These are phyloP conservation scores for Moringa oleifera DNA, from an alignment of 345 rosid species.

Conservation along the genomic window DNA sequence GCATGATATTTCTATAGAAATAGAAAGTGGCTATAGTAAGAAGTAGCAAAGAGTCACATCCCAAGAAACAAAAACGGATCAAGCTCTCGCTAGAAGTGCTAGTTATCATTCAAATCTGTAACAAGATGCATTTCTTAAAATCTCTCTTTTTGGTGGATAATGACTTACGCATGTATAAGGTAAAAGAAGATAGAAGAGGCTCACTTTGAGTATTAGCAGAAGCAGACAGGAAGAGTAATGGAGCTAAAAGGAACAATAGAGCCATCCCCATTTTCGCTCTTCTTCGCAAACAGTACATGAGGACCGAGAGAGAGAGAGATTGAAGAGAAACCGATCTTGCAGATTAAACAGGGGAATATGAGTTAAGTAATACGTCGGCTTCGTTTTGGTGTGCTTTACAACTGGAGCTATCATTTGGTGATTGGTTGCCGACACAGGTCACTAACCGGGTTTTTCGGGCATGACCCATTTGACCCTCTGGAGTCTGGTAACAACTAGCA, in stretches of 20 bases:
- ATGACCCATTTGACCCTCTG: not conserved
- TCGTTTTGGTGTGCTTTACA: slow-evolving; percentile 21
- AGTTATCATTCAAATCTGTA: not conserved
- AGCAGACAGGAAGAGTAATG: slow-evolving; percentile 27
- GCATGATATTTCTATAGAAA: not conserved
- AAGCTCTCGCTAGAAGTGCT: not conserved
- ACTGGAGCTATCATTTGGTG: not conserved
- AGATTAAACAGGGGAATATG: slow-evolving; percentile 10
- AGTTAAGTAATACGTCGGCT: slow-evolving; percentile 19
- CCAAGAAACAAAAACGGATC: slow-evolving; percentile 17
- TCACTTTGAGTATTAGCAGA: slow-evolving; percentile 36
- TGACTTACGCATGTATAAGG: not conserved
- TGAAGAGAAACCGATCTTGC: not conserved
- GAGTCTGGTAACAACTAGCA: not conserved
- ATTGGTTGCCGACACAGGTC: slow-evolving; percentile 18
- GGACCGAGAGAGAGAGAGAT: slow-evolving; percentile 1
- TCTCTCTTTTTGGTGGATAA: too few species aligned
- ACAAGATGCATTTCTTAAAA: slow-evolving; percentile 7
- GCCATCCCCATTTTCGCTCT: slow-evolving; percentile 18
- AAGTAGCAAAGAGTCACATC: not conserved
- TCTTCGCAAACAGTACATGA: not conserved
- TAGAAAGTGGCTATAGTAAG: too few species aligned
- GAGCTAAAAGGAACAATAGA: slow-evolving; percentile 19
- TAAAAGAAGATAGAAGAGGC: not conserved
- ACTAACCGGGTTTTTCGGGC: slow-evolving; percentile 17